Evolutionary conservation across 345 rosid species (phyloP), one percentile per base, ranked within the genome.

Genomic region (Rhodomyrtus tomentosa): DNA sequence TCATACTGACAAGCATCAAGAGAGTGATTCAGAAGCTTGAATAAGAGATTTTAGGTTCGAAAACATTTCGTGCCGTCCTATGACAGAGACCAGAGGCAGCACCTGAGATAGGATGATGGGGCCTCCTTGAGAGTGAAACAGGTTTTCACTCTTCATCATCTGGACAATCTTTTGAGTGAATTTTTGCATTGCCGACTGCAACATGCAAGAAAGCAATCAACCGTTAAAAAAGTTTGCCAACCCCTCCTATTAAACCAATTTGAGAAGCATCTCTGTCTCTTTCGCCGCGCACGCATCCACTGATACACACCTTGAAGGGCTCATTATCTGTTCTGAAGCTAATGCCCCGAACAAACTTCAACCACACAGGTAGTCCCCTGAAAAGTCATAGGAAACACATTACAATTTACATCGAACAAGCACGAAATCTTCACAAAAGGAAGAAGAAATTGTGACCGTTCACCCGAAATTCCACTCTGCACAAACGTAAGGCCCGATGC

Each of bases 351-450:
- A 95, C 91, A 90, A 89, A 93, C 89, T 94, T 95, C 91, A 96
- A 90, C 99, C 99, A 96, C 80, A 93, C 97, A 54, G 97, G 97
- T 86, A 92, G 88, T 68, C 97, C 97, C 82, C 98, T 94, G 82
- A 81, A 81, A 36, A 55, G 54, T 50, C 29, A 80, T 36, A 38
- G 11, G 40, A 36, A n/a, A 48, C n/a, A 45, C 73, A 29, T 52
- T 53, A 20, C 18, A 79, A n/a, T 7, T 5, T 50, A 53, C 25
- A 15, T 68, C 45, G 22, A 68, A 68, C 6, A 36, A 68, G 79
- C 6, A 7, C 7, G 25, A 68, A 68, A 68, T 36, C 79, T 68
- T 40, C 79, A 36, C 45, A 36, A 36, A 68, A 68, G 53, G 59
- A 42, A 27, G 76, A 56, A 55, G 79, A 80, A 36, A 68, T 12